Base-by-base conservation (phyloP, 179 eudicot genomes). In the Monotropa hypopitys region DNA sequence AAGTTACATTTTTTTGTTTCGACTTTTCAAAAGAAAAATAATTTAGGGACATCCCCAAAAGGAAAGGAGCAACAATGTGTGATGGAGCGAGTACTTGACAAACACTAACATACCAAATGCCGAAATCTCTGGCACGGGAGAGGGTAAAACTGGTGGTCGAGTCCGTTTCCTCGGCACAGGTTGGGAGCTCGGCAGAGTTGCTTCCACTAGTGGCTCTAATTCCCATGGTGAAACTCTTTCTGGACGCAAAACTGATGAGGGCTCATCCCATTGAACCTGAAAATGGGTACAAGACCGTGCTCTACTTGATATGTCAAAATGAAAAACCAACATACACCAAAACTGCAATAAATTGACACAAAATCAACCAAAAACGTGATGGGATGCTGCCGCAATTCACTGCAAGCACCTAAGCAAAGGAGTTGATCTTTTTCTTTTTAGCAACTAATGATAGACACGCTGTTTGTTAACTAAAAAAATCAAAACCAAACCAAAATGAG, bases 241-340 rank as follows among this genome's bases (percentile, higher is more conserved):
- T 0, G 98, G 98, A 32, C 95, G 90, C 69, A 83, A 51, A 82
- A 90, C 86, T 67, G 97, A 85, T 33, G 98, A 88, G 38, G 93
- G 97, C 78, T 94, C 98, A 84, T 94, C 98, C 98, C 98, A 94
- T 82, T 91, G 97, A 79, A 94, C 97, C 98, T 94, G 87, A 69
- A 81, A 20, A 53, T 10, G 53, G 49, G 51, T 66, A 50, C 54
- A 49, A 54, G 8, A 79, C 11, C n/a, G 70, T 28, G 32, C 23
- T 8, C 21, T 53, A 61, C 73, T 30, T 53, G 46, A 46, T 23
- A 72, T 76, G 32, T 21, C 4, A 13, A 26, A 72, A 32, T 32
- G 28, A 16, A 18, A 62, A 26, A 74, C 15, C 3, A 53, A 54
- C 46, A 7, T 23, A 62, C 30, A 15, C 45, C 62, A 11, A 57